Base-by-base conservation (phyloP, 306 rosid species). In the Dicorynia guianensis region DNA sequence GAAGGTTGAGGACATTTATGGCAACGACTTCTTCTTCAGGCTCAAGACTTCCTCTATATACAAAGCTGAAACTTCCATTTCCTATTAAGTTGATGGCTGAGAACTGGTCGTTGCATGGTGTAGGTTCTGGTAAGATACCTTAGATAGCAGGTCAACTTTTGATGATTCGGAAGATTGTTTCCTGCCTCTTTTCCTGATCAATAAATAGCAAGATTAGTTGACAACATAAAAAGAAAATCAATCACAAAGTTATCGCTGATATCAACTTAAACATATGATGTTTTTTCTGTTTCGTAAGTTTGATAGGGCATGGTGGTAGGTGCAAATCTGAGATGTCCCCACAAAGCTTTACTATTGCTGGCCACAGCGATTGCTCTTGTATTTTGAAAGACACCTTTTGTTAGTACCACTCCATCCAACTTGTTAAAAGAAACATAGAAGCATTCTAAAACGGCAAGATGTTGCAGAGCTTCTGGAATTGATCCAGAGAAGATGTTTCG, bases 41-140 rank as follows among this genome's bases (percentile, higher is more conserved):
- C 30, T 25, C 30, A 25, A 25, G 30, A 25, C 2, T 25, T 25
- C 30, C 30, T 25, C 30, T 25, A 25, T 25, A 25, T 2, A 25
- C 30, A 25, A 25, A 1, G 30, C 30, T 2, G 30, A 25, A 25
- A 25, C 30, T 25, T 25, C 30, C 30, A 25, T 2, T 25, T 25
- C 30, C 30, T 1, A 25, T 25, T 2, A 25, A 25, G 1, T 25
- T 25, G 30, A 1, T 25, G 2, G 30, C 2, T 25, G 30, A 25
- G 30, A 25, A 25, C 30, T 25, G 30, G 30, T 25, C 1, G 30
- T 25, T 25, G 30, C 30, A 25, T 25, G 30, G 30, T 25, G 30
- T 25, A 78, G 36, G 11, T 70, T 70, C n/a, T 59, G 25, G 61
- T 78, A 71, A 35, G 82, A 78, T 10, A 60, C 11, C 11, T 30